These are phyloP conservation scores for Phytophthora litchii DNA, from an alignment of 352 stramenopile species.

Conservation along the genomic window DNA sequence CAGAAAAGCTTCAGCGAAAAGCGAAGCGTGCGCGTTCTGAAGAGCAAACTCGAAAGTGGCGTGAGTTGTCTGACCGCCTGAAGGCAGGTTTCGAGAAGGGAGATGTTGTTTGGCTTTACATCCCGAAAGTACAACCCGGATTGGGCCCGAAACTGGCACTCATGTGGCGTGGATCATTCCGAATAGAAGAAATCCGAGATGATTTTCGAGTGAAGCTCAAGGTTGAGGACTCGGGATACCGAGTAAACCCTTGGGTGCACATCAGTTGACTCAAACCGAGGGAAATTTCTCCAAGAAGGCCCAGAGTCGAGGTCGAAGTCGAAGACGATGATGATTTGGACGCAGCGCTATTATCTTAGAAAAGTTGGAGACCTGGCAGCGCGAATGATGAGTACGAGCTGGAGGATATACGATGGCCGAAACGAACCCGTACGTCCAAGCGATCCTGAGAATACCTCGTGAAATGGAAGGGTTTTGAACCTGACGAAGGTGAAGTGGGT, in stretches of 20 bases:
- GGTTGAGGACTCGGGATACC: not conserved
- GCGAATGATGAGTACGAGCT: conserved; percentile 1
- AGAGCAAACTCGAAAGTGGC: conserved; percentile 6
- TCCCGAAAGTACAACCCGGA: not conserved
- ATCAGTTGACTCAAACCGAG: too few relatives aligned
- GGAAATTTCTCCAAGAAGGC: too few relatives aligned
- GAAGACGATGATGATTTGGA: conserved; percentile 3
- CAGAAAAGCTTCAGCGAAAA: conserved; percentile 11
- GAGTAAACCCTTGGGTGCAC: not conserved
- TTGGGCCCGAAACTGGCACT: conserved; percentile 5
- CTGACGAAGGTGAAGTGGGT: too few relatives aligned
- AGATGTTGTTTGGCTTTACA: not conserved
- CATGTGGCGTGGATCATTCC: not conserved
- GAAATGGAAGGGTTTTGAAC: too few relatives aligned
- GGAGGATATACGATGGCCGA: not conserved
- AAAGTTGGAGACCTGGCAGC: not conserved
- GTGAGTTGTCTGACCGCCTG: conserved; percentile 3
- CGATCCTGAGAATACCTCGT: too few relatives aligned
- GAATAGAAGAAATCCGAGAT: not conserved
- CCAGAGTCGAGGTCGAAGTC: not conserved
- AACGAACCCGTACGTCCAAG: too few relatives aligned
- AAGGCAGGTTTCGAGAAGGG: not conserved
- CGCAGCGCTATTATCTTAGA: not conserved
- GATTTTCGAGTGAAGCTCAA: not conserved
- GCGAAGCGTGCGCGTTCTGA: conserved; percentile 1